These are phyloP conservation scores for Phytophthora ohioensis DNA, from an alignment of 352 stramenopile genomes.

Conservation along the genomic window DNA sequence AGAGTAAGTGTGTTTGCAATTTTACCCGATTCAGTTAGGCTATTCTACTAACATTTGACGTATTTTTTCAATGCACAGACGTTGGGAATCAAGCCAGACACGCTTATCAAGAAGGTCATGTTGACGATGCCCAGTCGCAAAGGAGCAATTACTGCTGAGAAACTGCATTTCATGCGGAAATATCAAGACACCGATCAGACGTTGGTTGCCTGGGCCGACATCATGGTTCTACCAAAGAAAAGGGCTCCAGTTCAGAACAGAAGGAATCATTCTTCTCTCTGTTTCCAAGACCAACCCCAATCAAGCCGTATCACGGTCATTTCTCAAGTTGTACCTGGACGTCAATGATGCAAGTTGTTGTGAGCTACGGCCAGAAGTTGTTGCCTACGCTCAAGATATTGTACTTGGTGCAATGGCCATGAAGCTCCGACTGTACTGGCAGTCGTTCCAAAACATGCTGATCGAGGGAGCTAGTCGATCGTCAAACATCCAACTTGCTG, in stretches of 20 bases:
- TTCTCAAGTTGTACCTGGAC: conserved; percentile 32
- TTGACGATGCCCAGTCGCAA: too few species aligned
- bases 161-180: too few species aligned
- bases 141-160: too few species aligned
- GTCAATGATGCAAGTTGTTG: not conserved
- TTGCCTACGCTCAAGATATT: conserved; percentile 27
- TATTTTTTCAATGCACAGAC: too few species aligned
- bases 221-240: conserved; percentile 26
- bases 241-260: conserved; percentile 17
- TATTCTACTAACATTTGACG: too few species aligned
- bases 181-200: too few species aligned
- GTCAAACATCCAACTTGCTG: not conserved
- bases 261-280: conserved; percentile 18
- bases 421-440: conserved; percentile 29
- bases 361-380: conserved; percentile 4
- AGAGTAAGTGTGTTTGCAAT: conserved; percentile 9
- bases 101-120: too few species aligned
- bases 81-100: too few species aligned
- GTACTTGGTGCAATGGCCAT: conserved; percentile 27
- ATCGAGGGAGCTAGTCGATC: conserved; percentile 7
- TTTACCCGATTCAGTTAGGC: too few species aligned
- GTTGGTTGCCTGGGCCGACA: conserved; percentile 19
- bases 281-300: conserved; percentile 1
- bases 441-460: conserved; percentile 30
- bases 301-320: conserved; percentile 9